These are phyloP conservation scores for Pseudonitzschia multistriata DNA, from an alignment of 108 stramenopile species.

Conservation along the genomic window DNA sequence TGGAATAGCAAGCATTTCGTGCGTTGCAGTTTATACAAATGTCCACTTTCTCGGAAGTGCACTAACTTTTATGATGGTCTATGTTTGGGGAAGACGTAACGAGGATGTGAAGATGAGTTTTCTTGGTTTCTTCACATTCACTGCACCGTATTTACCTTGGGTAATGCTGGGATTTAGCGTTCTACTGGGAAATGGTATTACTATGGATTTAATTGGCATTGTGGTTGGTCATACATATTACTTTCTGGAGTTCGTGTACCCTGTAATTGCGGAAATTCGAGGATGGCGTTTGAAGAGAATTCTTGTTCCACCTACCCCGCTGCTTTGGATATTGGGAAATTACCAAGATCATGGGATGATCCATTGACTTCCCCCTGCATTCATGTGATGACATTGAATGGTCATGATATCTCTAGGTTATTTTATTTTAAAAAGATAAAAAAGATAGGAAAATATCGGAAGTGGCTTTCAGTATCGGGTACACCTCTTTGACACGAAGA, in stretches of 20 bases:
- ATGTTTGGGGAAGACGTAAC: conserved; percentile 93
- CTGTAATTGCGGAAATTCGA: conserved; percentile 87
- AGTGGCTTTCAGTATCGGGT: too few species aligned
- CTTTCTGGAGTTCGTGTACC: conserved; percentile 96
- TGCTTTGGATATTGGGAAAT: conserved; percentile 79
- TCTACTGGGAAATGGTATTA: conserved; percentile 82
- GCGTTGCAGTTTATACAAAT: conserved; percentile 78
- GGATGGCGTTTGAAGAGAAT: conserved; percentile 84
- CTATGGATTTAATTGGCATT: conserved; percentile 91
- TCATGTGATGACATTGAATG: too few species aligned
- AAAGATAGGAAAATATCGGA: too few species aligned
- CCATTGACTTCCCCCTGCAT: background rate
- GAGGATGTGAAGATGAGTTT: conserved; percentile 91
- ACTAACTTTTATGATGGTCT: conserved; percentile 98
- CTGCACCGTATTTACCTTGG: conserved; percentile 96
- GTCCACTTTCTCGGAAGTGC: conserved; percentile 91
- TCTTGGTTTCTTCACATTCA: conserved; percentile 92
- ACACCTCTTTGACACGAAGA: too few species aligned
- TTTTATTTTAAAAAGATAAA: too few species aligned
- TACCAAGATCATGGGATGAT: conserved; percentile 19
- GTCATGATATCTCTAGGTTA: too few species aligned
- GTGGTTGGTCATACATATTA: conserved; percentile 96
- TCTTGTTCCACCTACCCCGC: conserved; percentile 68
- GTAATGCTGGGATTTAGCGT: conserved; percentile 91
- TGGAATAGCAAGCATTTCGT: conserved; percentile 76